Evolutionary conservation across 371 early-diverging fungal species (phyloP), one percentile per base, ranked within the genome.

Genomic region (Furculomyces boomerangus): DNA sequence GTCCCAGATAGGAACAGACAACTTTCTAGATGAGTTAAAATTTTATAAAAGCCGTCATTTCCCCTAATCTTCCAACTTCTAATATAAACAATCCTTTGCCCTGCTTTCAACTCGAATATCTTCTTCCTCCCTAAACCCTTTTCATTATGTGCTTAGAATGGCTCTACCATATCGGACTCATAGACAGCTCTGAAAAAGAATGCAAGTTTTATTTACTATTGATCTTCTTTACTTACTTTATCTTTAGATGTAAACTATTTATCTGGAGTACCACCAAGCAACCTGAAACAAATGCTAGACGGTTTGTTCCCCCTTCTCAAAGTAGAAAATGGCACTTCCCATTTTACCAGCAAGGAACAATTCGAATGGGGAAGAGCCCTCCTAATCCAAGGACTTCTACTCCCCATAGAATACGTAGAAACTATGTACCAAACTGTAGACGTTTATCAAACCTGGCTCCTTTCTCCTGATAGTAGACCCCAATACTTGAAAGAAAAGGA

Each of bases 91-190:
- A n/a, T n/a, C n/a, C n/a, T n/a, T n/a, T n/a, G n/a, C n/a, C n/a
- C n/a, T n/a, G n/a, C n/a, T n/a, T n/a, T n/a, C n/a, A n/a, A n/a
- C n/a, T n/a, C n/a, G n/a, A n/a, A n/a, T n/a, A n/a, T n/a, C n/a
- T n/a, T n/a, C n/a, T n/a, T n/a, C n/a, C n/a, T n/a, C n/a, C n/a
- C n/a, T n/a, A n/a, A n/a, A n/a, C n/a, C n/a, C n/a, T n/a, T n/a
- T n/a, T n/a, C n/a, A n/a, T n/a, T n/a, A 51, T 51, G 52, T 25
- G 52, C 20, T 32, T 51, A 7, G 52, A 51, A 30, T 51, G 52
- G 52, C 37, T 51, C 2, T 51, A 31, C 30, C 52, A 51, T 26
- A 51, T 51, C 2, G 52, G 52, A 8, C 32, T 51, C 22, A 51
- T 51, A 13, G 52, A 51, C 24, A 32, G 7, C 10, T n/a, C 25